Evolutionary conservation across 2,329 filamentous ascomycete genomes (phyloP).

Genomic region (Fonsecaea erecta): DNA sequence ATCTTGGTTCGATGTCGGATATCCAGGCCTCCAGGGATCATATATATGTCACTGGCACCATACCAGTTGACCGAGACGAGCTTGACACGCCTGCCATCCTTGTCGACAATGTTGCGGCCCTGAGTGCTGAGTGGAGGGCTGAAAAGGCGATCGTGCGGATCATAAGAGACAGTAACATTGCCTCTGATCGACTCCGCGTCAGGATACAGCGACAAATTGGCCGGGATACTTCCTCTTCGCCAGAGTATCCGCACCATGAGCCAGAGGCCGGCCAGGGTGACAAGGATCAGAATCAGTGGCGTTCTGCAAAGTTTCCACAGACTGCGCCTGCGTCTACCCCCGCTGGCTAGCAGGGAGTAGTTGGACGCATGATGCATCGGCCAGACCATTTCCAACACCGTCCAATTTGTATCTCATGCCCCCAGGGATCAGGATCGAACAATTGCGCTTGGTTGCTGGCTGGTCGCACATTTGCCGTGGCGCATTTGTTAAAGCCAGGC

Average conservation of each 20-base stretch:
- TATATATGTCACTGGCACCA: constrained; percentile 69
- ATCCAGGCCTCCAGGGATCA: constrained; percentile 67
- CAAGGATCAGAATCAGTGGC: constrained; percentile 10
- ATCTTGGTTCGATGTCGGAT: constrained; percentile 66
- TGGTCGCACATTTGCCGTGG: constrained; percentile 11
- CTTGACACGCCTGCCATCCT: constrained; percentile 62
- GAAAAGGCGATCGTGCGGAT: constrained; percentile 43
- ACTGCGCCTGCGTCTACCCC: constrained; percentile 6
- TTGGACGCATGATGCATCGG: background rate
- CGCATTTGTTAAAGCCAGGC: constrained; percentile 4
- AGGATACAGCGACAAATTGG: constrained; percentile 21
- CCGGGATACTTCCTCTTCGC: constrained; percentile 14
- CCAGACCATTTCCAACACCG: constrained; percentile 15
- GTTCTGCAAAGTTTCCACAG: constrained; percentile 14
- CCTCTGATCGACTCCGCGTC: constrained; percentile 7
- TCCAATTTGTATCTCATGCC: background rate
- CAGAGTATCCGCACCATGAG: constrained; percentile 19
- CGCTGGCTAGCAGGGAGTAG: constrained; percentile 5
- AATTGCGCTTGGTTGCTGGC: background rate
- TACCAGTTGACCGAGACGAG: constrained; percentile 73
- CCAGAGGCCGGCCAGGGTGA: constrained; percentile 16
- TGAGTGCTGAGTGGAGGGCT: constrained; percentile 62
- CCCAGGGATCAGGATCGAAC: background rate
- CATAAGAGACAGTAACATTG: constrained; percentile 8
- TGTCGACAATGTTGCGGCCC: constrained; percentile 66